A percentile compares a stretch with the other conserved stretches of the same genome.
phyloP scores from a whole-genome alignment of 75 land plant genomes.

The Chamaecyparis obtusa region DNA sequence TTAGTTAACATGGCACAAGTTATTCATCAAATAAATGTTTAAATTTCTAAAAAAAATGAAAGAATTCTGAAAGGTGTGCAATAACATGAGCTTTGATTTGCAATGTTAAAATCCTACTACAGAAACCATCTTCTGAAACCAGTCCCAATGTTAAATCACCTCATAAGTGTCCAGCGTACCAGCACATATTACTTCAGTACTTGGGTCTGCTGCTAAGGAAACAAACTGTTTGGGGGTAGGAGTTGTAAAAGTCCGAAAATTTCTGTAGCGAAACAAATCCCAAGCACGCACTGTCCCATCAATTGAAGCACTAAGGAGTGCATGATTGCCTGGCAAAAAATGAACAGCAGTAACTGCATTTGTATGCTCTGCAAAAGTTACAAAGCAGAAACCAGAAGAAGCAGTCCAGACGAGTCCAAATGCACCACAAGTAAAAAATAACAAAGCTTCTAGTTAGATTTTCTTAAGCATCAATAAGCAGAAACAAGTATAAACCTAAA shows the following conservation, averaged over 20 bases:
- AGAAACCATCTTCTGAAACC: not conserved
- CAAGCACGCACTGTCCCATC: constrained; percentile 99
- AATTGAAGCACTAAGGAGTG: constrained; percentile 86
- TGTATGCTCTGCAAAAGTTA: constrained; percentile 95
- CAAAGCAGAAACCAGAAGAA: constrained; percentile 87
- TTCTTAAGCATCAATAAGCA: not conserved
- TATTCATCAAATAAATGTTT: constrained; percentile 1
- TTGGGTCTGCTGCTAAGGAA: constrained; percentile 82
- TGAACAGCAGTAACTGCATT: constrained; percentile 94
- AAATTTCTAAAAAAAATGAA: not conserved
- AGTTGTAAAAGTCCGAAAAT: constrained; percentile 90
- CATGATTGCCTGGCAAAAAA: constrained; percentile 75
- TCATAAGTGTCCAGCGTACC: constrained; percentile 94
- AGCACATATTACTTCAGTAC: constrained; percentile 97
- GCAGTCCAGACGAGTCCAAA: constrained; percentile 78
- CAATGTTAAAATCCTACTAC: not conserved
- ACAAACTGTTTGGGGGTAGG: constrained; percentile 92
- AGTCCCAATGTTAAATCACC: constrained; percentile 34
- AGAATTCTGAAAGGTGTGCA: not conserved
- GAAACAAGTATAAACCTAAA: not conserved
- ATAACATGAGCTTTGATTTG: not conserved
- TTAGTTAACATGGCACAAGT: not conserved
- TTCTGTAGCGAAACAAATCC: constrained; percentile 91
- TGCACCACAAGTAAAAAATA: not conserved
- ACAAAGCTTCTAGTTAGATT: not conserved